These are phyloP conservation scores for Psilocybe cubensis DNA, from an alignment of 768 basidiomycete genomes.

Conservation along the genomic window DNA sequence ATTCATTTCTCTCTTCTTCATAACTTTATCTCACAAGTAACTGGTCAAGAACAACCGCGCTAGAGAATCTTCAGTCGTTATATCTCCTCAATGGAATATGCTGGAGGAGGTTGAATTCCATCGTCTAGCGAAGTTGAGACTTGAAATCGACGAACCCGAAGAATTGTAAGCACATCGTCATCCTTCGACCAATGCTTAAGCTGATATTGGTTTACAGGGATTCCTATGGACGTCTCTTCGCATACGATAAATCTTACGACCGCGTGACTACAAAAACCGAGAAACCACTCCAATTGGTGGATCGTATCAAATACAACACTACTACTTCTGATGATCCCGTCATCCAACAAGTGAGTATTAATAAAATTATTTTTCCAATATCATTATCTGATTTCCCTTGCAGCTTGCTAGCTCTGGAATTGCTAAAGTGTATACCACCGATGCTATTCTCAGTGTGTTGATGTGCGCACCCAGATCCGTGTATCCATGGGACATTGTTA, in stretches of 20 bases:
- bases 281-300: conserved; percentile 87
- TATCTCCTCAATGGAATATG: conserved; percentile 92
- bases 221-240: conserved; percentile 86
- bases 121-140: conserved; percentile 85
- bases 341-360: conserved; percentile 75
- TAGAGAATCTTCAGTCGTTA: conserved; percentile 92
- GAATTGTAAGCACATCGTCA: conserved; percentile 63
- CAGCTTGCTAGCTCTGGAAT: conserved; percentile 81
- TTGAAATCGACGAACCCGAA: conserved; percentile 94
- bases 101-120: conserved; percentile 97
- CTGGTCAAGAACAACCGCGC: conserved; percentile 69
- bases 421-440: conserved; percentile 92
- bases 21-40: conserved; percentile 2
- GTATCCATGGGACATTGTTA: conserved; percentile 98
- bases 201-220: conserved; percentile 50
- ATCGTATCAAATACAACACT: conserved; percentile 96
- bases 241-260: conserved; percentile 95
- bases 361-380: conserved; percentile 1
- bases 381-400: conserved; percentile 6
- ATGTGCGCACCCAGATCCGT: conserved; percentile 97
- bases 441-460: conserved; percentile 91
- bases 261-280: conserved; percentile 94
- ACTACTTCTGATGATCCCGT: conserved; percentile 98
- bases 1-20: conserved; percentile 13
- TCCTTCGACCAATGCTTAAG: conserved; percentile 10